Conservation (phyloP, 208 protist genomes). For the Strigomonas culicis region DNA sequence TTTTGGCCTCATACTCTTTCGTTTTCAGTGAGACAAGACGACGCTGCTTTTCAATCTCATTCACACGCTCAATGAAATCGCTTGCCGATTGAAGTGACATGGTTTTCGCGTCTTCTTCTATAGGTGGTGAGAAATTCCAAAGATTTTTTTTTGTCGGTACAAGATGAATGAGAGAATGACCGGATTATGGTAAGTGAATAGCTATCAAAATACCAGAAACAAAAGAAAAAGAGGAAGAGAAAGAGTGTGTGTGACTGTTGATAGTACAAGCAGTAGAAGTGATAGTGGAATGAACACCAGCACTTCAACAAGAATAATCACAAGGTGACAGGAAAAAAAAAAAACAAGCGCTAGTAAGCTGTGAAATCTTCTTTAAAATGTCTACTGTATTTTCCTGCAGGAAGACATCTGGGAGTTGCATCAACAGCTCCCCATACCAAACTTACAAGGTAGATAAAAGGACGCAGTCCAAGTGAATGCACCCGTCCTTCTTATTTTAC, state of each 20-base stretch:
- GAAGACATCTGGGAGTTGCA: too few species aligned
- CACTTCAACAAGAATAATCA: too few species aligned
- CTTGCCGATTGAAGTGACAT: conserved; percentile 38
- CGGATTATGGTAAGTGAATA: background rate
- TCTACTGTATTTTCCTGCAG: too few species aligned
- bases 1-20: conserved; percentile 65
- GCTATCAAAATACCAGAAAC: background rate
- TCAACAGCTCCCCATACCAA: too few species aligned
- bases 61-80: conserved; percentile 67
- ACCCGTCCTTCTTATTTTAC: too few species aligned
- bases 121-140: background rate
- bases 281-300: too few species aligned
- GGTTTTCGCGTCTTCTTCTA: conserved; percentile 2
- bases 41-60: conserved; percentile 69
- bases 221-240: conserved; percentile 1
- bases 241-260: background rate
- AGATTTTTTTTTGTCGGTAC: conserved; percentile 10
- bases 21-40: conserved; percentile 61
- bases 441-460: too few species aligned
- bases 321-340: too few species aligned
- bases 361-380: too few species aligned
- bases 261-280: background rate
- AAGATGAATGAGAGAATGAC: conserved; percentile 9
- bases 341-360: too few species aligned
- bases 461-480: too few species aligned